These are phyloP conservation scores for Candida awuae DNA, from an alignment of 805 yeast genomes.

Conservation along the genomic window DNA sequence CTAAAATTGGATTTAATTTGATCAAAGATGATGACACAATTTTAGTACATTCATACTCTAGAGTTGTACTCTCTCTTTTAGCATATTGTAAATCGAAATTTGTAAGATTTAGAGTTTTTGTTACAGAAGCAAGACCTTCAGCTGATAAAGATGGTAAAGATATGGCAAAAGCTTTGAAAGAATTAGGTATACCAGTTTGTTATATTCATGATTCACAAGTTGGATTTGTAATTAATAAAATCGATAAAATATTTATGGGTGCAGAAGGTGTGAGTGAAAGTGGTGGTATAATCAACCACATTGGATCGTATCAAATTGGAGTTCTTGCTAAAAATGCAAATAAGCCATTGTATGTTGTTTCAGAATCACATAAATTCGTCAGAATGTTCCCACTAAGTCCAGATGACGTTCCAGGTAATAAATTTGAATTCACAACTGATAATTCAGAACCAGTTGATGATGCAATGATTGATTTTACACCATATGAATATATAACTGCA, in stretches of 20 bases:
- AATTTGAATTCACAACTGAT: constrained; percentile 36
- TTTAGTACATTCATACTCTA: constrained; percentile 82
- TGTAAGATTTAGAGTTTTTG: constrained; percentile 80
- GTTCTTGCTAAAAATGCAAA: constrained; percentile 84
- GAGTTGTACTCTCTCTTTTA: constrained; percentile 78
- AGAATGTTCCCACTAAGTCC: constrained; percentile 93
- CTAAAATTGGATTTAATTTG: constrained; percentile 79
- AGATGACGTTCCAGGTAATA: constrained; percentile 65
- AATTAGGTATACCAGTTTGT: constrained; percentile 75
- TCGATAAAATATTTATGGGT: constrained; percentile 90
- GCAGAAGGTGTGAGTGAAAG: constrained; percentile 99
- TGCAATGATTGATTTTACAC: constrained; percentile 83
- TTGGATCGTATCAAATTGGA: constrained; percentile 93
- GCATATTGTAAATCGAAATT: constrained; percentile 68
- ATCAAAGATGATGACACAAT: constrained; percentile 89
- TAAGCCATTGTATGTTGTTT: constrained; percentile 88
- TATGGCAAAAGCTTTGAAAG: constrained; percentile 62
- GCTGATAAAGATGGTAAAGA: constrained; percentile 60
- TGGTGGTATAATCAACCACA: constrained; percentile 94
- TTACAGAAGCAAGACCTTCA: constrained; percentile 89
- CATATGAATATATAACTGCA: constrained; percentile 92
- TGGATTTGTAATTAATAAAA: constrained; percentile 83
- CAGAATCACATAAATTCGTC: constrained; percentile 93
- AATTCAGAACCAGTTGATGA: constrained; percentile 29
- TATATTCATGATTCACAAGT: constrained; percentile 89